Base-by-base conservation (phyloP, 495 filamentous ascomycete genomes). In the Lasiosphaeris hirsuta region DNA sequence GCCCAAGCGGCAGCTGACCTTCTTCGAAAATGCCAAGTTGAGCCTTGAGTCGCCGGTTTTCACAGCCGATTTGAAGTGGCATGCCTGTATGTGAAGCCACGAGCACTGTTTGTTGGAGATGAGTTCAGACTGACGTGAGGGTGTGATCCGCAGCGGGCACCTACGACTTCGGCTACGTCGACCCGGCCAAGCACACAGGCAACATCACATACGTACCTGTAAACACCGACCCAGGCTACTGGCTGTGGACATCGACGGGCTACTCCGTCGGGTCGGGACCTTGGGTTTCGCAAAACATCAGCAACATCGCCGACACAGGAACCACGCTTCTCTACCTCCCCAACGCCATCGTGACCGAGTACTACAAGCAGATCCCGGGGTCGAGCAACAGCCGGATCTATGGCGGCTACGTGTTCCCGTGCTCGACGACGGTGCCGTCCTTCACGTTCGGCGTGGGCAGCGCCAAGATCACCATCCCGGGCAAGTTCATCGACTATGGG, bases 101-200 rank as follows among this genome's bases (percentile, higher is more conserved):
- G 36, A 13, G 35, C 40, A 9, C 17, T 30, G 36, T 23, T 30
- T 35, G 43, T 53, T 44, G 50, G 11, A 14, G 35, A 38, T 8
- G 10, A 50, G 6, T 10, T 3, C 10, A 9, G 10, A 0, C 43
- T 50, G 17, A 37, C 41, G n/a, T 30, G 23, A 30, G 23, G 5
- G 23, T 5, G 23, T 30, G 35, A 19, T 14, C 8, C 33, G 41
- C 72, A 44, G 78, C 86, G 15, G 90, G 90, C 14, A 78, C 70
- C 56, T 91, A 90, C 69, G 86, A 89, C 75, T 92, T 92, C 60
- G 90, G 90, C 39, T 89, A 71, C 75, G 83, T 90, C 63, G 85
- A 91, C 75, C 60, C 63, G 17, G 60, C 71, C 63, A 85, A 86
- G 61, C 86, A 87, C 77, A 84, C 77, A 30, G 85, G 87, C 57